phyloP scores from a whole-genome alignment of 192 early-diverging fungal species.

The Entrophospora sp. region DNA sequence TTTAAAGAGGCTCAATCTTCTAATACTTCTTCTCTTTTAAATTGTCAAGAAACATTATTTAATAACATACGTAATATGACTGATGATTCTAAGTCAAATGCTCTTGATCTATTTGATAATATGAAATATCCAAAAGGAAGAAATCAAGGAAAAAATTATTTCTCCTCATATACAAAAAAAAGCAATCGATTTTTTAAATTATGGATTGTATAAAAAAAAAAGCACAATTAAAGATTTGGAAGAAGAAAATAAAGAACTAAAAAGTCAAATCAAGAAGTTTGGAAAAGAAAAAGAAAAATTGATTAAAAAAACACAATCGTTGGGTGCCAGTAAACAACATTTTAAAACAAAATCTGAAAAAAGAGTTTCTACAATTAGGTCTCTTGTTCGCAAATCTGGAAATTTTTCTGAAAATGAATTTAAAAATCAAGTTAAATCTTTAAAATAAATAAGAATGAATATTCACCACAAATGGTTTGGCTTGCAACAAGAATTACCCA shows the following conservation, averaged over 20 bases:
- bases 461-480: not conserved
- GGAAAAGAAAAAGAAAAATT: not conserved
- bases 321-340: not conserved
- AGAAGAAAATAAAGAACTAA: not conserved
- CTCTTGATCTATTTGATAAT: not conserved
- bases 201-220: not conserved
- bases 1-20: too few species aligned
- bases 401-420: not conserved
- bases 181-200: not conserved
- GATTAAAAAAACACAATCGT: not conserved
- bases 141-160: not conserved
- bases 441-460: not conserved
- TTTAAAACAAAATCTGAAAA: not conserved
- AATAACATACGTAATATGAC: too few species aligned
- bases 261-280: not conserved
- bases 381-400: not conserved
- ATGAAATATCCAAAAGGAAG: not conserved
- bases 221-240: not conserved
- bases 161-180: not conserved
- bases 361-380: not conserved
- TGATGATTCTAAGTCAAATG: too few species aligned
- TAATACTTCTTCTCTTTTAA: too few species aligned
- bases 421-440: not conserved
- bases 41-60: too few species aligned
- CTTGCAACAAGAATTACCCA: not conserved